phyloP scores from a whole-genome alignment of 441 rosid species.

The Arabidopsis lyrata region DNA sequence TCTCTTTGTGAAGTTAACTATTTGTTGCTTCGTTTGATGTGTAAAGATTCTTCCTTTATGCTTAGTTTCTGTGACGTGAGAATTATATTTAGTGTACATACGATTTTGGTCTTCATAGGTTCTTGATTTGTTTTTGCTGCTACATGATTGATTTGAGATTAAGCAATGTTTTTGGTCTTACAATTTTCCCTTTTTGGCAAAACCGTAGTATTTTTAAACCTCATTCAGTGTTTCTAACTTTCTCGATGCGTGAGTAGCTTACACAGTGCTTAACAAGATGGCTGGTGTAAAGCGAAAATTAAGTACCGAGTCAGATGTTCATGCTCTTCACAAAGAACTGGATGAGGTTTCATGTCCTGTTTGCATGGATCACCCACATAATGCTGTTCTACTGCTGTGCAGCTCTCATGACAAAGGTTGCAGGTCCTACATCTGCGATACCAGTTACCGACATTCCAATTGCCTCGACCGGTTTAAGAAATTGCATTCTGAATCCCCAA shows the following conservation, averaged over 20 bases:
- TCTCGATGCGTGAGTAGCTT: constrained; percentile 68
- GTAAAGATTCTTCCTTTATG: not conserved
- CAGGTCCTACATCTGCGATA: constrained; percentile 78
- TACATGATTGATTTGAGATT: constrained; percentile 19
- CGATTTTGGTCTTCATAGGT: not conserved
- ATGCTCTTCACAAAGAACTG: constrained; percentile 77
- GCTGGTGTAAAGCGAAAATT: constrained; percentile 92
- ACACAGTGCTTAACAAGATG: constrained; percentile 89
- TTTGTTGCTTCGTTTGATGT: constrained; percentile 10
- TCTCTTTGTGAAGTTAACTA: not conserved
- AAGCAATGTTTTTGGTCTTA: not conserved
- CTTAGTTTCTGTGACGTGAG: constrained; percentile 7
- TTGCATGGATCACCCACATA: constrained; percentile 90
- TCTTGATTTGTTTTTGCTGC: constrained; percentile 17
- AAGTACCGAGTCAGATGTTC: constrained; percentile 74
- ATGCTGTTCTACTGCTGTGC: constrained; percentile 82
- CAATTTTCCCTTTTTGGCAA: not conserved
- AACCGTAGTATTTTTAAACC: not conserved
- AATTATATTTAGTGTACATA: not conserved
- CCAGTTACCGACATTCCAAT: constrained; percentile 80
- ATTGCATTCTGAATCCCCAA: constrained; percentile 51
- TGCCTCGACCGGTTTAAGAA: constrained; percentile 77
- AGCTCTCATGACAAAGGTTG: constrained; percentile 83
- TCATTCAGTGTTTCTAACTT: constrained; percentile 53
- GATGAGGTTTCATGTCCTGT: constrained; percentile 83